Evolutionary conservation across 441 rosid genomes (phyloP).

Genomic region (Metrosideros polymorpha): DNA sequence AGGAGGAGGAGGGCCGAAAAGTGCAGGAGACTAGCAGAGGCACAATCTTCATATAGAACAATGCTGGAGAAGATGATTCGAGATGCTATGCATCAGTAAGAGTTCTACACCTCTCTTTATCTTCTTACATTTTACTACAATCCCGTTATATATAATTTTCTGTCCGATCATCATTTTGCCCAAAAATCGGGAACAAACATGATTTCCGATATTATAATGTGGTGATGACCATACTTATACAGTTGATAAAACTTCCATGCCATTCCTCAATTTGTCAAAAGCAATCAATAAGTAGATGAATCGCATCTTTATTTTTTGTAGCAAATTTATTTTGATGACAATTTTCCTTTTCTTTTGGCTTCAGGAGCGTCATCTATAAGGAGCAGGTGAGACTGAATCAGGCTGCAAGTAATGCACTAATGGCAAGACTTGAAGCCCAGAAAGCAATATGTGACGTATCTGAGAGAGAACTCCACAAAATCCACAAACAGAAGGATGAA

Average conservation of each 20-base stretch:
- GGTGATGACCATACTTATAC: background rate
- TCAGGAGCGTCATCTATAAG: slow-evolving; percentile 88
- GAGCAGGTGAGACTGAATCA: slow-evolving; percentile 91
- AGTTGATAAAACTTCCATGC: background rate
- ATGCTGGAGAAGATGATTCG: slow-evolving; percentile 94
- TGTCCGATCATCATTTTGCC: background rate
- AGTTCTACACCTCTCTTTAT: background rate
- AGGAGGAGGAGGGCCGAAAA: slow-evolving; percentile 83
- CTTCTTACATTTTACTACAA: background rate
- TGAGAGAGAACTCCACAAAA: slow-evolving; percentile 79
- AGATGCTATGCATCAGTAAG: slow-evolving; percentile 99
- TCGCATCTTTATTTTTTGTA: background rate
- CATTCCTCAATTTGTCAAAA: background rate
- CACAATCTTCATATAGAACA: slow-evolving; percentile 74
- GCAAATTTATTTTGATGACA: background rate
- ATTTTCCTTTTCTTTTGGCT: background rate
- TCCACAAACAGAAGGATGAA: slow-evolving; percentile 69
- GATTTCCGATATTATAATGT: background rate
- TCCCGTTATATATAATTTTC: background rate
- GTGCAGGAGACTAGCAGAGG: slow-evolving; percentile 88
- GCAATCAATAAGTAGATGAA: background rate
- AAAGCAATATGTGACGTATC: slow-evolving; percentile 78
- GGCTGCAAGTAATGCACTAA: slow-evolving; percentile 69
- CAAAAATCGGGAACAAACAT: background rate
- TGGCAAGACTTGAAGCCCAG: slow-evolving; percentile 90